Base-by-base conservation (phyloP, 2,329 filamentous ascomycete genomes). In the Microcyclospora tardicrescens region DNA sequence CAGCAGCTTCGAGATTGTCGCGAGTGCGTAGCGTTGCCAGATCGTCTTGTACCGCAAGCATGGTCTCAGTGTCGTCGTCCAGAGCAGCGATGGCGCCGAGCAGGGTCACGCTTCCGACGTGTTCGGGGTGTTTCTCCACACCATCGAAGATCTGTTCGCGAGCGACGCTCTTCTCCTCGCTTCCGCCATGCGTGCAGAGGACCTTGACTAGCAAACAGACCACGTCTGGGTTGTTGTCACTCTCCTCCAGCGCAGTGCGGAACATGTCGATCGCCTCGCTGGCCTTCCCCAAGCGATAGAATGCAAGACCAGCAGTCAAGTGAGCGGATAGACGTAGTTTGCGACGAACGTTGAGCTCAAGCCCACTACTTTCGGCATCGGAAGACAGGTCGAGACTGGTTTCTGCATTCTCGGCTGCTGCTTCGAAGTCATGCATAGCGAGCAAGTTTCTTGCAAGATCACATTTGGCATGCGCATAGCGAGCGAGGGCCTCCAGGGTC, bases 171-270 rank as follows among this genome's bases (percentile, higher is more conserved):
- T 80, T 76, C 39, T 87, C 82, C 1, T 78, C 71, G 6, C 80
- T 75, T 0, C 78, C 77, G 8, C 84, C 86, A 47, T 84, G 85
- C 0, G 87, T 87, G 89, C 91, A 98, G 0, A 96, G 71, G 0
- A 96, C 83, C 60, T 96, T 85, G 0, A 87, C 83, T 10, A 96
- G 69, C 10, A 95, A 69, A 53, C 87, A 95, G 0, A 86, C 79
- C 1, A 89, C 81, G 54, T 95, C 86, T 0, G 87, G 81, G 44
- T 85, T 78, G 29, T 74, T 73, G 24, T 74, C 65, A 1, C 82
- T 85, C 56, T 93, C 86, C 40, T 79, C 70, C 6, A 96, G 68
- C 0, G 86, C 86, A 2, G 76, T 69, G 46, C 84, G 77, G 60
- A 98, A 93, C 62, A 81, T 86, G 10, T 72, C 68, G 16, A 94